phyloP scores from a whole-genome alignment of 2,329 filamentous ascomycete species.

The Trichophyton simii region DNA sequence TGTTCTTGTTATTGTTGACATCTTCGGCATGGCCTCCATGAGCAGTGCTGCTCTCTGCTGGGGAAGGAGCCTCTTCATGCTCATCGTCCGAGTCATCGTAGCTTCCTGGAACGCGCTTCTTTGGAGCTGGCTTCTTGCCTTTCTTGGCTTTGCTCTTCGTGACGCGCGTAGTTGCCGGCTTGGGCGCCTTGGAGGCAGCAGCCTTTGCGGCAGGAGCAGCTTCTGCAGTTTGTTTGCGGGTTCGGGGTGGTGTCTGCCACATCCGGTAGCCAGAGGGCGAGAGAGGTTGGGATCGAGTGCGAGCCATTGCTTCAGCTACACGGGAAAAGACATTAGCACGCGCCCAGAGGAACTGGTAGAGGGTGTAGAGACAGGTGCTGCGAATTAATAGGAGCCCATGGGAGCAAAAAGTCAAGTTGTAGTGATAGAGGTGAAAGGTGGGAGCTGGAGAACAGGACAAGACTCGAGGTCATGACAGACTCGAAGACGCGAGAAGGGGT shows the following conservation, averaged over 20 bases:
- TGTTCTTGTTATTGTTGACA: neutral
- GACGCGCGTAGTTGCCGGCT: constrained; percentile 3
- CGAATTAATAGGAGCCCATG: neutral
- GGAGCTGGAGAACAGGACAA: neutral
- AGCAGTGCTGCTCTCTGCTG: neutral
- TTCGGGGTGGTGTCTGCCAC: constrained; percentile 18
- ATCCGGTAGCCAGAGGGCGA: constrained; percentile 24
- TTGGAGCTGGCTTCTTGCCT: constrained; percentile 4
- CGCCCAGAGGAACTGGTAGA: neutral
- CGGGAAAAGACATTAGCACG: neutral
- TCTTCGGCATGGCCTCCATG: neutral
- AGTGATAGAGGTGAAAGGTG: neutral
- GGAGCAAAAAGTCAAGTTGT: neutral
- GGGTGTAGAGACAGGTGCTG: neutral
- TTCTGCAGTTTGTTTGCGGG: constrained; percentile 11
- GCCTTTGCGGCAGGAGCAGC: neutral
- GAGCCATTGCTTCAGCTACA: neutral
- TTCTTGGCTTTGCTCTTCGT: constrained; percentile 1
- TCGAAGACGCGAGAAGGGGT: neutral
- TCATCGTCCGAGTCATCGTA: neutral
- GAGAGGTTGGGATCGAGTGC: constrained; percentile 16
- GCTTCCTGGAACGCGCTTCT: neutral
- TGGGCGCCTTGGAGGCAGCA: neutral
- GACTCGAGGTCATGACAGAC: neutral
- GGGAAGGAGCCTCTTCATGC: neutral